Conservation (phyloP, 2,329 filamentous ascomycete genomes). For the Penicillium sp. region DNA sequence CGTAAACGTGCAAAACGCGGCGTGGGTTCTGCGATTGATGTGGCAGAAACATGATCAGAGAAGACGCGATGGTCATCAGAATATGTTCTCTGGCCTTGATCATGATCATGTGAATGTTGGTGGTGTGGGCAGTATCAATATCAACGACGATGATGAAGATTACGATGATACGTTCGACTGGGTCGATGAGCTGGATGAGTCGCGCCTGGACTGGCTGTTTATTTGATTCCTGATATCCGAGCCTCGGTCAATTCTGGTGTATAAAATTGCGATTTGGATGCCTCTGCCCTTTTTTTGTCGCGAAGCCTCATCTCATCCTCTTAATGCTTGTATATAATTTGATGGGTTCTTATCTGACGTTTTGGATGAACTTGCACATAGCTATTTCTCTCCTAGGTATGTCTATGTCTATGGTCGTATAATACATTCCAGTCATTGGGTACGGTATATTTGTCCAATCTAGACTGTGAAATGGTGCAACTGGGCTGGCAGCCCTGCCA, state of each 20-base stretch:
- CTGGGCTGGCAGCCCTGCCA: no score
- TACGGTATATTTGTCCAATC: no score
- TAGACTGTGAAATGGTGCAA: no score
- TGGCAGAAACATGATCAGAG: constrained; percentile 43
- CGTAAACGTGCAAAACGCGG: constrained; percentile 44
- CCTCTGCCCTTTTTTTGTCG: neutral
- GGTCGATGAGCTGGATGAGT: constrained; percentile 43
- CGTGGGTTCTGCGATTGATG: constrained; percentile 43
- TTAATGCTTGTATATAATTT: constrained; percentile 12
- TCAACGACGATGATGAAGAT: constrained; percentile 22
- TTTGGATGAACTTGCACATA: neutral
- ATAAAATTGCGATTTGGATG: neutral
- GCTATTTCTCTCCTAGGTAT: neutral
- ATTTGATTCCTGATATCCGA: constrained; percentile 28
- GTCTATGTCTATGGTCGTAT: no score
- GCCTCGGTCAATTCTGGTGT: neutral
- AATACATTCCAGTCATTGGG: no score
- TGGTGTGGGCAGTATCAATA: neutral
- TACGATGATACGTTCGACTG: constrained; percentile 41
- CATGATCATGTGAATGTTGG: neutral
- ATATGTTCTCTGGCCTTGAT: constrained; percentile 1
- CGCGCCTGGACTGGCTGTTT: constrained; percentile 44
- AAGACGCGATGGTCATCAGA: constrained; percentile 16
- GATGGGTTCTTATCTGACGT: neutral
- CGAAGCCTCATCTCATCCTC: neutral